Evolutionary conservation across 805 yeast genomes (phyloP).

Genomic region (Isabelozyma gotoi): DNA sequence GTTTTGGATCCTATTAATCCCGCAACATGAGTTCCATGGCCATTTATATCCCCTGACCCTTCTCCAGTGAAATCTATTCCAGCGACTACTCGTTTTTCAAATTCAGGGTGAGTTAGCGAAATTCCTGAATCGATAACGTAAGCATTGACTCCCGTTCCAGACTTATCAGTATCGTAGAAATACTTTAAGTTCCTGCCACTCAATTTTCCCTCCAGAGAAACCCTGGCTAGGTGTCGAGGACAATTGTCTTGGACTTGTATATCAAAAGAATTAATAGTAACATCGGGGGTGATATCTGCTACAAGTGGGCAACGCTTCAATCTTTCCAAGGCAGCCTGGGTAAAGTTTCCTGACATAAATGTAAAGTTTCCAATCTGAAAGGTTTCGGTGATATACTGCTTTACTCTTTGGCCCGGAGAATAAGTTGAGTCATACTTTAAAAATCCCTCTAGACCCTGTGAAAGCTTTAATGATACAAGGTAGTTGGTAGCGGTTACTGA

Average conservation of each 20-base stretch:
- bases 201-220: slow-evolving; percentile 49
- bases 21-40: slow-evolving; percentile 61
- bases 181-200: slow-evolving; percentile 33
- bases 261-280: slow-evolving; percentile 56
- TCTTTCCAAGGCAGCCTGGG: slow-evolving; percentile 45
- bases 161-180: slow-evolving; percentile 43
- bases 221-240: slow-evolving; percentile 67
- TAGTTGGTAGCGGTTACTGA: slow-evolving; percentile 21
- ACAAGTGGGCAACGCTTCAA: slow-evolving; percentile 61
- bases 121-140: slow-evolving; percentile 89
- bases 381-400: slow-evolving; percentile 48
- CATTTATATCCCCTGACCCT: slow-evolving; percentile 52
- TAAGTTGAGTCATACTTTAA: slow-evolving; percentile 43
- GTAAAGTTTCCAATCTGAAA: slow-evolving; percentile 70
- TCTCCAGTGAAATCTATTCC: slow-evolving; percentile 66
- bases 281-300: slow-evolving; percentile 68
- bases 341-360: slow-evolving; percentile 67
- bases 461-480: slow-evolving; percentile 52
- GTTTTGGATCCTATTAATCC: slow-evolving; percentile 52
- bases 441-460: slow-evolving; percentile 48
- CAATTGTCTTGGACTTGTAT: slow-evolving; percentile 39
- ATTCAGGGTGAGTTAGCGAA: slow-evolving; percentile 54
- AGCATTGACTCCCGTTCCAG: slow-evolving; percentile 65
- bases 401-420: slow-evolving; percentile 38
- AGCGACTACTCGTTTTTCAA: slow-evolving; percentile 57